These are phyloP conservation scores for Ceratocystis alfenasii DNA, from an alignment of 2,329 filamentous ascomycete species.

Conservation along the genomic window DNA sequence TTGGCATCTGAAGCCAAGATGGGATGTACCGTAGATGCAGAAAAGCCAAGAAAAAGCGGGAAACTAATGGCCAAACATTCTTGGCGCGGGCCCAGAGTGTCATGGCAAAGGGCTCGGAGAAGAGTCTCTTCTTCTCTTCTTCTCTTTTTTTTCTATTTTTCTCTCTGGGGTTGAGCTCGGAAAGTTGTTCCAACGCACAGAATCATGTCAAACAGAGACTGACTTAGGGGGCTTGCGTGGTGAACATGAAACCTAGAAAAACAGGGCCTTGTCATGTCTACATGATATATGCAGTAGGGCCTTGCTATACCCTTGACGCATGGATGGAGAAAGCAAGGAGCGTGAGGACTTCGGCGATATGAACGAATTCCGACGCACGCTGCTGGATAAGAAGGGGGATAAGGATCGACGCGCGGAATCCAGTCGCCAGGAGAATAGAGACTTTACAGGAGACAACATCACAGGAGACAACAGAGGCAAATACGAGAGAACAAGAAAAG, in stretches of 20 bases:
- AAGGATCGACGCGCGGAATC: not conserved
- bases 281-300: not conserved
- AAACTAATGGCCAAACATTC: not conserved
- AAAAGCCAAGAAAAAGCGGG: not conserved
- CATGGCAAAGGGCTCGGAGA: not conserved
- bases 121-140: not conserved
- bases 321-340: no score
- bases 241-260: not conserved
- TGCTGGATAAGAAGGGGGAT: not conserved
- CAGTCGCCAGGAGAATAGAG: not conserved
- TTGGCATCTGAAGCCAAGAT: slow-evolving; percentile 8
- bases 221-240: not conserved
- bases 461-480: not conserved
- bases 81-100: not conserved
- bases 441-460: not conserved
- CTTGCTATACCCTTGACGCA: no score
- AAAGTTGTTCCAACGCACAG: not conserved
- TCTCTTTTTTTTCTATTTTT: not conserved
- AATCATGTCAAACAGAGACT: not conserved
- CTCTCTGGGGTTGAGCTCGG: not conserved
- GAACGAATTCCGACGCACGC: not conserved
- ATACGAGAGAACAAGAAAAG: slow-evolving; percentile 1
- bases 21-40: not conserved
- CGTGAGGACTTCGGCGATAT: not conserved
- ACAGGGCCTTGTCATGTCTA: not conserved